Percentiles rank a stretch among this genome's conserved stretches.
Evolutionary conservation across 305 asterid genomes (phyloP).

Genomic region (Salvia sclarea): DNA sequence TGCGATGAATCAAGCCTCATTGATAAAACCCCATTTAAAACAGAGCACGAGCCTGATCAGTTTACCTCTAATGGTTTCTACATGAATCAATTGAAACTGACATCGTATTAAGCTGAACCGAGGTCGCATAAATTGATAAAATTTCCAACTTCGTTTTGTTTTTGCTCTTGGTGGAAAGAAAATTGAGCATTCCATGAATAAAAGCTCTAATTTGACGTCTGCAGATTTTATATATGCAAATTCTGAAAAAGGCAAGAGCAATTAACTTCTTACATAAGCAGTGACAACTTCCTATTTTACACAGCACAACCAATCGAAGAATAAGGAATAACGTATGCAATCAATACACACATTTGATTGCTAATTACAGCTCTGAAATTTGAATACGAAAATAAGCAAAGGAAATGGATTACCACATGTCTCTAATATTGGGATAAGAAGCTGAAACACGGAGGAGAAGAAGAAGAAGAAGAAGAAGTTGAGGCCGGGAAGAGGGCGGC

Average conservation of each 20-base stretch:
- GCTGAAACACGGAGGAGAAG: no score
- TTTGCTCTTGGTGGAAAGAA: not conserved
- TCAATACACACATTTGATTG: no score
- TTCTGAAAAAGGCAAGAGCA: no score
- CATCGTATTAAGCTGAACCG: not conserved
- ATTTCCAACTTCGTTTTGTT: not conserved
- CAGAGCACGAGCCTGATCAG: not conserved
- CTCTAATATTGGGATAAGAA: no score
- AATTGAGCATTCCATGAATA: not conserved
- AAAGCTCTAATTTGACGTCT: not conserved
- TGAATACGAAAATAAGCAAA: not conserved
- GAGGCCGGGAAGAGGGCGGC: no score
- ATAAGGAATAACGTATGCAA: not conserved
- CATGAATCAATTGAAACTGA: not conserved
- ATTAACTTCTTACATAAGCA: not conserved
- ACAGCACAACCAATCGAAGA: not conserved
- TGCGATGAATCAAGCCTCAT: slow-evolving; percentile 3
- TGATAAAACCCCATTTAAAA: not conserved
- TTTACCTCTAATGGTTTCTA: not conserved
- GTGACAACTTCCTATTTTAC: not conserved
- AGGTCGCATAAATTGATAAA: not conserved
- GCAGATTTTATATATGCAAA: not conserved
- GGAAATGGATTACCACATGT: no score
- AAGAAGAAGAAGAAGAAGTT: no score
- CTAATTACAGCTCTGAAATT: no score